A percentile compares a stretch with the other conserved stretches of the same genome.
Evolutionary conservation across 2,329 filamentous ascomycete genomes (phyloP).

Genomic region (Coniochaeta ligniaria): DNA sequence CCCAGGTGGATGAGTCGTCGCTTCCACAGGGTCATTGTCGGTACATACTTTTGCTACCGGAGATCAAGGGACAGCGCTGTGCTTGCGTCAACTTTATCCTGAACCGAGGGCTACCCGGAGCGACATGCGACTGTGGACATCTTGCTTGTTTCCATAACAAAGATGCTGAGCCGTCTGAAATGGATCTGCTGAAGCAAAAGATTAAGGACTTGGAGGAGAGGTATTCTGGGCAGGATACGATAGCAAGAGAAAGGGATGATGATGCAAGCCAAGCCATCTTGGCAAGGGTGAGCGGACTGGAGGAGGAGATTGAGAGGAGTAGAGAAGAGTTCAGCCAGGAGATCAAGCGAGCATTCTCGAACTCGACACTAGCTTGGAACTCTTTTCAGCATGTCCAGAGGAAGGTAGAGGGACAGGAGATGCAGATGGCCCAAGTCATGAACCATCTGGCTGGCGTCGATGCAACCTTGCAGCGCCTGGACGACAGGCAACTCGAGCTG

Average conservation of each 20-base stretch:
- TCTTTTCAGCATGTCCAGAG: conserved; percentile 38
- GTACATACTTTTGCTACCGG: conserved; percentile 49
- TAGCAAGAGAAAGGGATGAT: conserved; percentile 15
- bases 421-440: conserved; percentile 29
- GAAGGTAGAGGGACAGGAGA: conserved; percentile 26
- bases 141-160: conserved; percentile 51
- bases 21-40: conserved; percentile 52
- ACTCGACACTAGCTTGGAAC: conserved; percentile 47
- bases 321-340: conserved; percentile 43
- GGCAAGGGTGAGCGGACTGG: conserved; percentile 39
- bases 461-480: conserved; percentile 35
- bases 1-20: conserved; percentile 31
- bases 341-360: conserved; percentile 46
- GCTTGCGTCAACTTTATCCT: conserved; percentile 51
- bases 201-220: conserved; percentile 36
- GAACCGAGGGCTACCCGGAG: conserved; percentile 45
- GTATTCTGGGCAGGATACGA: conserved; percentile 18
- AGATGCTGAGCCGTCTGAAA: conserved; percentile 38
- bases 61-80: conserved; percentile 51
- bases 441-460: conserved; percentile 32
- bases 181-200: conserved; percentile 40
- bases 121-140: conserved; percentile 52
- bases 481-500: conserved; percentile 40
- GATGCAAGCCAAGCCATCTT: conserved; percentile 31
- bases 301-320: conserved; percentile 47